A percentile compares a stretch with the other conserved stretches of the same genome.
These are phyloP conservation scores for Komagataella mondaviorum DNA, from an alignment of 805 yeast genomes.

Conservation along the genomic window DNA sequence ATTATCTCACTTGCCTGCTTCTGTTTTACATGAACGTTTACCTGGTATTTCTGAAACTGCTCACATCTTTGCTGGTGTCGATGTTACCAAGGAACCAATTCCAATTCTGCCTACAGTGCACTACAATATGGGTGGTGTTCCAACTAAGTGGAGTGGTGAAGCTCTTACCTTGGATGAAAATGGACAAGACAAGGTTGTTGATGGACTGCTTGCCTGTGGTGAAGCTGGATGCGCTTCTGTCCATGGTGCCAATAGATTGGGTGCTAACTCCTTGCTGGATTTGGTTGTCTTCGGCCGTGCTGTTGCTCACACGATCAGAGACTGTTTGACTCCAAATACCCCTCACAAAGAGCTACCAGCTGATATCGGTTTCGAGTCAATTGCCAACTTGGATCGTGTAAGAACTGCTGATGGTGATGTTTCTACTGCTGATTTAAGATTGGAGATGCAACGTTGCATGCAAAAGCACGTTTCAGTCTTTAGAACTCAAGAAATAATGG, in stretches of 20 bases:
- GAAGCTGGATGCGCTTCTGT: constrained; percentile 99
- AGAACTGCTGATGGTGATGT: constrained; percentile 77
- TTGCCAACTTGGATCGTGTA: constrained; percentile 78
- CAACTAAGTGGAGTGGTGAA: constrained; percentile 96
- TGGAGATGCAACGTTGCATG: constrained; percentile 91
- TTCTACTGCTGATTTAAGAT: constrained; percentile 80
- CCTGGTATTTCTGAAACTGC: constrained; percentile 99
- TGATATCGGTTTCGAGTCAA: constrained; percentile 80
- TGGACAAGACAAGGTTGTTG: constrained; percentile 85
- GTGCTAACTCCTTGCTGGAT: constrained; percentile 95
- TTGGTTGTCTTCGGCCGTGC: constrained; percentile 98
- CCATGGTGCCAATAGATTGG: constrained; percentile 98
- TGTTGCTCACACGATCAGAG: constrained; percentile 84
- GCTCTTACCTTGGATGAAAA: constrained; percentile 68
- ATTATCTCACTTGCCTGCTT: constrained; percentile 85
- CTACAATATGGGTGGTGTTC: constrained; percentile 99
- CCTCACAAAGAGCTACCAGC: constrained; percentile 76
- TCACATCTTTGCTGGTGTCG: constrained; percentile 96
- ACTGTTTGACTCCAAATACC: constrained; percentile 73
- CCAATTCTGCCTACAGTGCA: constrained; percentile 98
- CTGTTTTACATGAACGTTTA: constrained; percentile 85
- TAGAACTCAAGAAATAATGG: constrained; percentile 85
- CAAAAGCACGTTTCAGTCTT: constrained; percentile 95
- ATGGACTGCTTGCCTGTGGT: constrained; percentile 95
- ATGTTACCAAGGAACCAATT: constrained; percentile 97